Percentiles rank a stretch among this genome's conserved stretches.
Conservation (phyloP, 768 basidiomycete species). For the Leccinellum luteum region DNA sequence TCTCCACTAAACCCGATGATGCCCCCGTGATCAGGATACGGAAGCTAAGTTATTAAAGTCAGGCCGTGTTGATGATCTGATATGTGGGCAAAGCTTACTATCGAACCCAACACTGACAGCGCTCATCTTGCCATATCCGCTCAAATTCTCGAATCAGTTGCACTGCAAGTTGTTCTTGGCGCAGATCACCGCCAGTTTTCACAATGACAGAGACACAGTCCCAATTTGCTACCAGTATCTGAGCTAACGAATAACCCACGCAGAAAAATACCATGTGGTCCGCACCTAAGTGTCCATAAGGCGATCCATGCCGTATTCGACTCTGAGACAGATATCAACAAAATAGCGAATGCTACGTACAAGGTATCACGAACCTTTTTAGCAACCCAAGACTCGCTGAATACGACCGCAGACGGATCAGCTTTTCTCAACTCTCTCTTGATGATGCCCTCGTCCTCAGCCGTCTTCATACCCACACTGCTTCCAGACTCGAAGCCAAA, state of each 20-base stretch:
- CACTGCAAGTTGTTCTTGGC: slow-evolving; percentile 96
- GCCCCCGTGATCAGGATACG: slow-evolving; percentile 94
- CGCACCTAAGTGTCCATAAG: slow-evolving; percentile 91
- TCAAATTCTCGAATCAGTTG: slow-evolving; percentile 93
- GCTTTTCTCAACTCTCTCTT: slow-evolving; percentile 89
- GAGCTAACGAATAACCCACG: slow-evolving; percentile 5
- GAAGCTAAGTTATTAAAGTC: slow-evolving; percentile 57
- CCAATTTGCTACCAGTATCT: slow-evolving; percentile 55
- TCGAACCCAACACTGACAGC: slow-evolving; percentile 89
- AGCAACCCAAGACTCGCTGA: slow-evolving; percentile 90
- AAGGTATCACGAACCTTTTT: slow-evolving; percentile 68
- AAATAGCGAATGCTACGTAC: neutral
- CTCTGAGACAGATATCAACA: slow-evolving; percentile 38
- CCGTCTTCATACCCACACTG: slow-evolving; percentile 52
- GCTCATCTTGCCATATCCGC: slow-evolving; percentile 93
- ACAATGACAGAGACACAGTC: slow-evolving; percentile 97
- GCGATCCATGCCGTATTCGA: slow-evolving; percentile 88
- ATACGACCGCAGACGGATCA: slow-evolving; percentile 94
- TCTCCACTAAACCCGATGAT: slow-evolving; percentile 92
- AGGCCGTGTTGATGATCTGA: neutral
- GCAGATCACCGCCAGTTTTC: slow-evolving; percentile 94
- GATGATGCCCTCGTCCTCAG: slow-evolving; percentile 93
- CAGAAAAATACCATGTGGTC: slow-evolving; percentile 13
- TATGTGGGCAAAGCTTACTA: slow-evolving; percentile 51
- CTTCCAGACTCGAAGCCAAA: slow-evolving; percentile 53